Evolutionary conservation across 2,329 filamentous ascomycete species (phyloP).

Genomic region (Cladosporium phlei): DNA sequence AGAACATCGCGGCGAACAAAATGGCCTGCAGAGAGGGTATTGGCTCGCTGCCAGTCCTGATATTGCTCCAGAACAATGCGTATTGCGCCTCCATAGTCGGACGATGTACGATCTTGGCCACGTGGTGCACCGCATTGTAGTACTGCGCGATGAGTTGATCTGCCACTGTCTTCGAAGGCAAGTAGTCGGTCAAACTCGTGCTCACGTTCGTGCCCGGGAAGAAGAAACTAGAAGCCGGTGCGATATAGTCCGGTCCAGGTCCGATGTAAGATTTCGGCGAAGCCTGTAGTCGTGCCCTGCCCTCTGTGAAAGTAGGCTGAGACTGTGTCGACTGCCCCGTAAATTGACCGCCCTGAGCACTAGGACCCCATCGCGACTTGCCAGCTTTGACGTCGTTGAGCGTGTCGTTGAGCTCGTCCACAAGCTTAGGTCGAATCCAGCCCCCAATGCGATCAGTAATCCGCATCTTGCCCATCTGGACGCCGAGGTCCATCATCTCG

Average conservation of each 20-base stretch:
- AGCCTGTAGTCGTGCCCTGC: slow-evolving; percentile 20
- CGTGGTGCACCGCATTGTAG: slow-evolving; percentile 61
- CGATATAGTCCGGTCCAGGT: slow-evolving; percentile 62
- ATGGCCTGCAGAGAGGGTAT: slow-evolving; percentile 61
- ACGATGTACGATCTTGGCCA: slow-evolving; percentile 63
- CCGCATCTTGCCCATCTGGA: slow-evolving; percentile 65
- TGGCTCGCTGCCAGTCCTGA: slow-evolving; percentile 57
- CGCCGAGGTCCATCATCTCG: slow-evolving; percentile 66
- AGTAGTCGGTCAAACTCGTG: slow-evolving; percentile 53
- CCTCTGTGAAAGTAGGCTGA: slow-evolving; percentile 3
- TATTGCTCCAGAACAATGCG: slow-evolving; percentile 59
- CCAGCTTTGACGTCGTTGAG: slow-evolving; percentile 27
- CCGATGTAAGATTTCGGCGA: slow-evolving; percentile 50
- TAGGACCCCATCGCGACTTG: slow-evolving; percentile 21
- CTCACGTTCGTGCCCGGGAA: slow-evolving; percentile 51
- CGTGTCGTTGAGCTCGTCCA: slow-evolving; percentile 56
- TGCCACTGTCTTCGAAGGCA: slow-evolving; percentile 55
- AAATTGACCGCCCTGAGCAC: background rate
- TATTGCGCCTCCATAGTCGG: slow-evolving; percentile 64
- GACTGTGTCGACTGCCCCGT: slow-evolving; percentile 2
- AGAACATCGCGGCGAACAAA: slow-evolving; percentile 65
- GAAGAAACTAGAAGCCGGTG: slow-evolving; percentile 63
- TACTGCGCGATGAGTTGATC: slow-evolving; percentile 64
- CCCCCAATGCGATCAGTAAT: slow-evolving; percentile 72
- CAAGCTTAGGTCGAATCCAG: slow-evolving; percentile 64